phyloP scores from a whole-genome alignment of 208 protist genomes.

The Trichomonas vaginalis region DNA sequence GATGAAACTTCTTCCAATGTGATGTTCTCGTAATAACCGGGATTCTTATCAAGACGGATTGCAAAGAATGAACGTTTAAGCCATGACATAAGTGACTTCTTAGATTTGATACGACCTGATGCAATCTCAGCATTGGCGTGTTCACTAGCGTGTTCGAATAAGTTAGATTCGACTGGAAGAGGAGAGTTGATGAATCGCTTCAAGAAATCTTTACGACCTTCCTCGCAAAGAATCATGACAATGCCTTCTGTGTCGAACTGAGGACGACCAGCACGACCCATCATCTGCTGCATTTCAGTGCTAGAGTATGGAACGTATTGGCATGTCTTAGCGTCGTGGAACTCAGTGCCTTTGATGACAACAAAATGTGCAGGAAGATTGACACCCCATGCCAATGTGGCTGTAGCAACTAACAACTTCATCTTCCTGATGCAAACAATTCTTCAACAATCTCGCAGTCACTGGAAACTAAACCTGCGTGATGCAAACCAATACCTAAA shows the following conservation, averaged over 20 bases:
- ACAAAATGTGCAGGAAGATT: constrained; percentile 98
- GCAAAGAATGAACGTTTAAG: constrained; percentile 74
- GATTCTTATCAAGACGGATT: not conserved
- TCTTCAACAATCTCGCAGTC: constrained; percentile 85
- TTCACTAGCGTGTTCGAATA: constrained; percentile 75
- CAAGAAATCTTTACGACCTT: constrained; percentile 86
- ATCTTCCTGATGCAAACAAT: constrained; percentile 79
- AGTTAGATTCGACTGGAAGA: constrained; percentile 93
- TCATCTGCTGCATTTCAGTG: constrained; percentile 98
- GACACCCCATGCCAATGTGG: constrained; percentile 99
- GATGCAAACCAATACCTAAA: constrained; percentile 93
- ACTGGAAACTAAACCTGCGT: constrained; percentile 81
- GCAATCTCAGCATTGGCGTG: constrained; percentile 96
- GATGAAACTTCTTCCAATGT: not conserved
- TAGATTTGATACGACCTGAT: constrained; percentile 70
- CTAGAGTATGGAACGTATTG: constrained; percentile 72
- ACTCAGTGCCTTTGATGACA: constrained; percentile 97
- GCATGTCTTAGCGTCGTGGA: constrained; percentile 87
- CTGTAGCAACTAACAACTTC: constrained; percentile 82
- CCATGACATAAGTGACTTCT: constrained; percentile 78
- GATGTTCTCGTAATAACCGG: not conserved
- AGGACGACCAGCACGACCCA: constrained; percentile 89
- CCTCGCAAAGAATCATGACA: constrained; percentile 73
- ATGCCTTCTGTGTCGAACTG: constrained; percentile 74
- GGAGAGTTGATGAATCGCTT: constrained; percentile 90